Percentiles rank a stretch among this genome's conserved stretches.
phyloP scores from a whole-genome alignment of 2,329 filamentous ascomycete genomes.

The Beauveria caledonica region DNA sequence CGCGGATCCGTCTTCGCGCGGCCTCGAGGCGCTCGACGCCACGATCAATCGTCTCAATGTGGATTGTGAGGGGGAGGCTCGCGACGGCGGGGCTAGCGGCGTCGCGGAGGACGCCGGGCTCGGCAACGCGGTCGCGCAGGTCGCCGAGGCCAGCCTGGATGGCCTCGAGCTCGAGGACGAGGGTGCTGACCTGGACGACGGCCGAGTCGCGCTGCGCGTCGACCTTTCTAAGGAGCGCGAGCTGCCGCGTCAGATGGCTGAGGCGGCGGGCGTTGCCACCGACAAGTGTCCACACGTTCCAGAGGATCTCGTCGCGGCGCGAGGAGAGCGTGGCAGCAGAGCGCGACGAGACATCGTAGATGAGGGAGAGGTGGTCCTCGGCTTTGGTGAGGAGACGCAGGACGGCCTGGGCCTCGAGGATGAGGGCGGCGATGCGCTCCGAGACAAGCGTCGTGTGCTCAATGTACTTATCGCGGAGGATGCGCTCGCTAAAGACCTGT shows the following conservation, averaged over 20 bases:
- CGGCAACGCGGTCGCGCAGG: slow-evolving; percentile 60
- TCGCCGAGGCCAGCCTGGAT: slow-evolving; percentile 66
- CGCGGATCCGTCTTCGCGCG: slow-evolving; percentile 51
- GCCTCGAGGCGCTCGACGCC: slow-evolving; percentile 64
- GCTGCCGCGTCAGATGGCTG: slow-evolving; percentile 53
- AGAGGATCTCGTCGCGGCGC: slow-evolving; percentile 58
- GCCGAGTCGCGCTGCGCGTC: slow-evolving; percentile 56
- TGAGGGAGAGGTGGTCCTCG: slow-evolving; percentile 60
- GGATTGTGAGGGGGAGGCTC: slow-evolving; percentile 57
- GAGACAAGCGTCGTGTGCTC: slow-evolving; percentile 62
- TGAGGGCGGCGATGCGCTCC: slow-evolving; percentile 59
- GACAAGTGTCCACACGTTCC: slow-evolving; percentile 64
- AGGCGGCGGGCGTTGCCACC: slow-evolving; percentile 58
- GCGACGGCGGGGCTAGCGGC: slow-evolving; percentile 20
- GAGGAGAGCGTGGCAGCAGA: slow-evolving; percentile 52
- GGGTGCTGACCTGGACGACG: slow-evolving; percentile 57
- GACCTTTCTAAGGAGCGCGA: slow-evolving; percentile 58
- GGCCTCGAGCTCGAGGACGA: slow-evolving; percentile 64
- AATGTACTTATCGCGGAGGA: slow-evolving; percentile 66
- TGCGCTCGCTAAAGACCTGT: slow-evolving; percentile 37
- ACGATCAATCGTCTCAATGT: slow-evolving; percentile 66
- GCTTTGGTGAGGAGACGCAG: slow-evolving; percentile 57
- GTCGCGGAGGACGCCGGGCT: slow-evolving; percentile 51
- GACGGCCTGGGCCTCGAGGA: slow-evolving; percentile 61
- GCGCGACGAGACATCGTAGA: slow-evolving; percentile 59